Evolutionary conservation across 768 basidiomycete genomes (phyloP), one percentile per base, ranked within the genome.

Genomic region (Suillus tomentosus): DNA sequence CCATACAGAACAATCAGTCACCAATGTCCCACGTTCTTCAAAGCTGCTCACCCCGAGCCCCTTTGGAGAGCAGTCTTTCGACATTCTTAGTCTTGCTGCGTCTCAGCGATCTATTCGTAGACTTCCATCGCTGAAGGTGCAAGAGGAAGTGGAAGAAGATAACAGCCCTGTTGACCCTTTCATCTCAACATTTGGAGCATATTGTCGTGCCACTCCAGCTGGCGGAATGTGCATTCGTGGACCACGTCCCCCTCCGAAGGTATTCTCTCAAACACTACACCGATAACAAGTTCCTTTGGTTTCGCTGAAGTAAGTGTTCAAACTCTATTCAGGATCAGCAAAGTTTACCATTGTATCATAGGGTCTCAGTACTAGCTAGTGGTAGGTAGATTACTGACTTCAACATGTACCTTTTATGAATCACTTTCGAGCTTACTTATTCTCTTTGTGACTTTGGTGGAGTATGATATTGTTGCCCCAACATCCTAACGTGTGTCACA

Each of bases 161-260:
- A 27, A 27, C 27, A 27, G 27, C 3, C 27, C 27, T 27, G 27
- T 27, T 27, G 27, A 27, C 27, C 27, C 27, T 27, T 27, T 27
- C 27, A 27, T 27, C 27, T 4, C 3, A 27, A 27, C 27, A 27
- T 27, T 27, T 27, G 27, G 3, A 27, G 27, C 27, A 0, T 27
- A 27, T 27, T 27, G 27, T 27, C 3, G 27, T 27, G 27, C 27
- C 27, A 27, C 27, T 27, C 34, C n/a, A 48, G 17, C 62, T 19
- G 48, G 54, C 3, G 14, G 56, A 24, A 62, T 19, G 9, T 60
- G 60, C 37, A 61, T 67, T 22, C 51, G 60, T 11, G 62, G 66
- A 36, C 68, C 63, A 22, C 60, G 63, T 37, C 64, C 67, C 24
- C 64, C 42, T n/a, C 62, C 58, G 5, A 66, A 57, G 39, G 51